Evolutionary conservation across 305 asterid species (phyloP).

Genomic region (Rubia balearica): DNA sequence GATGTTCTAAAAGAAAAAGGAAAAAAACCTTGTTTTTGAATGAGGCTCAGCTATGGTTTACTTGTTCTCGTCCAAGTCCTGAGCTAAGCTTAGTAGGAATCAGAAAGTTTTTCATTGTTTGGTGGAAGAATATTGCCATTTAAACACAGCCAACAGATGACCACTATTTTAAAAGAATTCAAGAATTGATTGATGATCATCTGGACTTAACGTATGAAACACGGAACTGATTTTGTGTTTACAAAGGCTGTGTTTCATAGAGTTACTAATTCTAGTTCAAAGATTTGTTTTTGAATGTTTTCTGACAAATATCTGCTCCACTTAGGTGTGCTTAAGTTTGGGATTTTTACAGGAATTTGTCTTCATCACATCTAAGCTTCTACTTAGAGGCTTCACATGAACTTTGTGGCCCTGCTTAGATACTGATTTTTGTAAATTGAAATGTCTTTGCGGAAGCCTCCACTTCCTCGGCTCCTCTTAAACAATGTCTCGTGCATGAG

Average conservation of each 20-base stretch:
- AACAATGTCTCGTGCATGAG: constrained; percentile 82
- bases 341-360: constrained; percentile 7
- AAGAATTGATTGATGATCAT: neutral
- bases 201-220: neutral
- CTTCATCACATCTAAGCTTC: neutral
- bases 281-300: neutral
- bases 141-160: neutral
- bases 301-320: neutral
- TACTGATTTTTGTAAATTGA: neutral
- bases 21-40: no score
- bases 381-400: neutral
- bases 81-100: neutral
- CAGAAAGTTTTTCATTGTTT: neutral
- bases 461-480: constrained; percentile 53
- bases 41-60: neutral
- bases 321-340: neutral
- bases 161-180: neutral
- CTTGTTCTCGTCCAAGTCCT: neutral
- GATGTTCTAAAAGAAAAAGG: neutral
- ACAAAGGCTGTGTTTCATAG: neutral
- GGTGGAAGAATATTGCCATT: neutral
- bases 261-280: neutral
- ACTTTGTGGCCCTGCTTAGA: neutral
- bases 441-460: constrained; percentile 47
- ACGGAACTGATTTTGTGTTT: neutral